Evolutionary conservation across 345 rosid genomes (phyloP).

Genomic region (thale cress (Arabidopsis thaliana)): DNA sequence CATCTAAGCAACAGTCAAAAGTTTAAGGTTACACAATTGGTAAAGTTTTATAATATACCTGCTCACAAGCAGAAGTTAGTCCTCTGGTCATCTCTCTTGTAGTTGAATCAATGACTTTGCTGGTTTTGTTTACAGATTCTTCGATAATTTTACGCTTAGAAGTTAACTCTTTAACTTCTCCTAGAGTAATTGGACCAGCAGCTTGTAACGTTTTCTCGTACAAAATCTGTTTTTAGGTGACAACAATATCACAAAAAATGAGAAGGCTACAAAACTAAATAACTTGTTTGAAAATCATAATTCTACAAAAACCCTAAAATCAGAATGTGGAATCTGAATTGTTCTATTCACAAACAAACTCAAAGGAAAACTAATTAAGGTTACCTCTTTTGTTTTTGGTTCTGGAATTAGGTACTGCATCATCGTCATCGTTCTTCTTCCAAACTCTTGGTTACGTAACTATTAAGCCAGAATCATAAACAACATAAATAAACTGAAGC

Average conservation of each 20-base stretch:
- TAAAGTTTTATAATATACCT: constrained; percentile 44
- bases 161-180: constrained; percentile 65
- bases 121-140: constrained; percentile 66
- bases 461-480: background rate
- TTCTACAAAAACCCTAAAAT: background rate
- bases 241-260: background rate
- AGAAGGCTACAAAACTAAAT: background rate
- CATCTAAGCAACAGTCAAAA: background rate
- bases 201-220: constrained; percentile 61
- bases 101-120: constrained; percentile 61
- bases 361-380: background rate
- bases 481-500: constrained; percentile 11
- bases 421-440: constrained; percentile 16
- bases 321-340: background rate
- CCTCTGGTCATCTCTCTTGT: constrained; percentile 81
- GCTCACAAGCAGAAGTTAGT: constrained; percentile 58
- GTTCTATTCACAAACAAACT: background rate
- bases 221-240: constrained; percentile 52
- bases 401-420: constrained; percentile 40
- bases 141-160: constrained; percentile 66
- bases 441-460: constrained; percentile 3
- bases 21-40: background rate
- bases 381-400: constrained; percentile 46
- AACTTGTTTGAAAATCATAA: background rate
- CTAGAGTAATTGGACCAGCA: constrained; percentile 62